Percentiles rank a stretch among this genome's conserved stretches.
Evolutionary conservation across 139 green algal species (phyloP).

Genomic region (Chlamydomonas asymmetrica): DNA sequence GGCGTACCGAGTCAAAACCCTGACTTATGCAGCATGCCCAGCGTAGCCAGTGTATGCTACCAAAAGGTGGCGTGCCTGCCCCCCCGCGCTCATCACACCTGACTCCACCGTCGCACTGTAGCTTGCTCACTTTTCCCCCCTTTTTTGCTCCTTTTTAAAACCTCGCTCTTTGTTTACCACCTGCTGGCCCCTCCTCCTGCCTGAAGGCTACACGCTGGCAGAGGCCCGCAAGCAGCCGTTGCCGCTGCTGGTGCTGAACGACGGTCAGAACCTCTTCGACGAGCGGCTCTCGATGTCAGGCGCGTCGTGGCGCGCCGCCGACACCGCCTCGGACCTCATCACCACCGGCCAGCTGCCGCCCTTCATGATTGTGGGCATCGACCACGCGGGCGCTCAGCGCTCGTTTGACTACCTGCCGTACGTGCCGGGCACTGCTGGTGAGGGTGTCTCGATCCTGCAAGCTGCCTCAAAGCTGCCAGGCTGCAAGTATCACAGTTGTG

Average conservation of each 20-base stretch:
- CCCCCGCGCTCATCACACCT: no score
- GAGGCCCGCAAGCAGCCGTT: constrained; percentile 1
- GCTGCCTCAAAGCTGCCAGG: not conserved
- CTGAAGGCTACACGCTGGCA: constrained; percentile 6
- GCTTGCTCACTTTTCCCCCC: no score
- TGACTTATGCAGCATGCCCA: no score
- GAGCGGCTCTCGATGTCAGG: constrained; percentile 35
- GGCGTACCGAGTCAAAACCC: no score
- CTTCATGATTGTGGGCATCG: constrained; percentile 58
- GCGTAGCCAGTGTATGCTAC: no score
- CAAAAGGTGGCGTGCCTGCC: no score
- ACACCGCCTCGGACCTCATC: constrained; percentile 44
- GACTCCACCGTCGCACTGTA: no score
- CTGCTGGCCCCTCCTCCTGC: not conserved
- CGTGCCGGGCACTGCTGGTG: constrained; percentile 49
- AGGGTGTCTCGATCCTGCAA: not conserved
- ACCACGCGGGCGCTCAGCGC: constrained; percentile 37
- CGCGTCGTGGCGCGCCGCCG: constrained; percentile 42
- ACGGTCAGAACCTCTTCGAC: constrained; percentile 68
- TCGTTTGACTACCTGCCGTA: constrained; percentile 56
- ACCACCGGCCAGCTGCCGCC: constrained; percentile 40
- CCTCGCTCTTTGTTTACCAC: not conserved
- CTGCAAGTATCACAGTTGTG: not conserved
- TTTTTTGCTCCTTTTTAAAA: no score
- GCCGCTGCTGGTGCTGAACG: constrained; percentile 55